Evolutionary conservation across 2,329 filamentous ascomycete species (phyloP).

Genomic region (Massarina eburnea): DNA sequence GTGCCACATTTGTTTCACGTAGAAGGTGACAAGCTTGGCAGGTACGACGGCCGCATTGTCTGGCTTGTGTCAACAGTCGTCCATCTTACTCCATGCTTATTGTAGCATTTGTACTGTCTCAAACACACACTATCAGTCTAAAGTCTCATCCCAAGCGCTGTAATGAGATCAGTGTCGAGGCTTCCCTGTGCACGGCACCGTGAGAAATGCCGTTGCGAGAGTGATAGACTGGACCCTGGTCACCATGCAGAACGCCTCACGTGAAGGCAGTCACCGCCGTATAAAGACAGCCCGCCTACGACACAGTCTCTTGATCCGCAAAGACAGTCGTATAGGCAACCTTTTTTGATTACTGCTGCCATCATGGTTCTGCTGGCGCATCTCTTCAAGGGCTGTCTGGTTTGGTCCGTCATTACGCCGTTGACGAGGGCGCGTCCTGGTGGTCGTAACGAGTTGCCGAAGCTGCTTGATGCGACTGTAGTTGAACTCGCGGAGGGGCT

Average conservation of each 20-base stretch:
- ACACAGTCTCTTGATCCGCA: background rate
- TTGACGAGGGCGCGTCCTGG: conserved; percentile 11
- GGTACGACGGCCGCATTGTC: background rate
- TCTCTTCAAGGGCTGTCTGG: conserved; percentile 10
- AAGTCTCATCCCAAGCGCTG: background rate
- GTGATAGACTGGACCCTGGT: background rate
- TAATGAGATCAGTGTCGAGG: background rate
- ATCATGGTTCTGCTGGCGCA: conserved; percentile 11
- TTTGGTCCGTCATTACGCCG: conserved; percentile 21
- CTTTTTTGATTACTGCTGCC: background rate
- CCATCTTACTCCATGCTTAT: too few relatives aligned
- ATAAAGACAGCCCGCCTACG: conserved; percentile 1
- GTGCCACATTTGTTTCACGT: background rate
- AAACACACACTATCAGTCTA: too few relatives aligned
- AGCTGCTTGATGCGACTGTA: conserved; percentile 53
- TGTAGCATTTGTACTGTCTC: too few relatives aligned
- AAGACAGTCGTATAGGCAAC: background rate
- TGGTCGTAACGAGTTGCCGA: conserved; percentile 24
- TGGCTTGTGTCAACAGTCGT: too few relatives aligned
- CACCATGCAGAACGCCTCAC: conserved; percentile 1
- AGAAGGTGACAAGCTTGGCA: background rate
- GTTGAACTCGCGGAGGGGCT: conserved; percentile 56
- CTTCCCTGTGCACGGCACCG: conserved; percentile 2
- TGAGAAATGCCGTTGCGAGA: background rate
- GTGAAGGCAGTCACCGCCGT: conserved; percentile 1